A percentile compares a stretch with the other conserved stretches of the same genome.
phyloP scores from a whole-genome alignment of 768 basidiomycete genomes.

The Leucocoprinus leucothites region DNA sequence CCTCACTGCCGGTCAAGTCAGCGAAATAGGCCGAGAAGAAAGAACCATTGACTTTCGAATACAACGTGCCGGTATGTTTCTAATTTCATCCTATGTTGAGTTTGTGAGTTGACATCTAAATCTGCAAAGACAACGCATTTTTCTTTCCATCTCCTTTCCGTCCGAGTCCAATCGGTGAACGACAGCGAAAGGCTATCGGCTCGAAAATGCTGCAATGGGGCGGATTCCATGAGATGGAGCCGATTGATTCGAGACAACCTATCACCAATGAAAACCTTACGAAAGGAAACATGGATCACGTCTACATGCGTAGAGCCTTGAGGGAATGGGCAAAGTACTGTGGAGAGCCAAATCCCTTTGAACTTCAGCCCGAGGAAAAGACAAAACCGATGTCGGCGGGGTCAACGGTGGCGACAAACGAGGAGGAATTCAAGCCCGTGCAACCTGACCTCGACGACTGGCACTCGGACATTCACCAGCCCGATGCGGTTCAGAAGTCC shows the following conservation, averaged over 20 bases:
- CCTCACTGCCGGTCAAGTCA: constrained; percentile 10
- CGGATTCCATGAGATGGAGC: constrained; percentile 29
- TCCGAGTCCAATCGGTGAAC: background rate
- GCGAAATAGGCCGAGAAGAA: constrained; percentile 5
- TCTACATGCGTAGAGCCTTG: constrained; percentile 26
- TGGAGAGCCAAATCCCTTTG: constrained; percentile 24
- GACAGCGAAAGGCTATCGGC: constrained; percentile 11
- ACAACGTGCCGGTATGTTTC: constrained; percentile 14
- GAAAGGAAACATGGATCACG: constrained; percentile 20
- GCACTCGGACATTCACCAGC: background rate
- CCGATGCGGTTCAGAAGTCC: background rate
- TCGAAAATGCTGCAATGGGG: constrained; percentile 34
- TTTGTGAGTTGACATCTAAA: no score
- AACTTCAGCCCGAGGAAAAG: constrained; percentile 16
- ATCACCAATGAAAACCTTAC: constrained; percentile 25
- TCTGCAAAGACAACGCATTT: background rate
- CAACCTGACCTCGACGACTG: background rate
- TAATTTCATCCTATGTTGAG: background rate
- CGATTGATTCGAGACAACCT: constrained; percentile 20
- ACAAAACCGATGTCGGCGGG: background rate
- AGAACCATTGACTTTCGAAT: constrained; percentile 16
- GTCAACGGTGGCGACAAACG: background rate
- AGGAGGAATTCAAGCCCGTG: background rate
- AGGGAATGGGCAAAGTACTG: constrained; percentile 20
- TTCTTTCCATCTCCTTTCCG: constrained; percentile 8